Evolutionary conservation across 805 yeast genomes (phyloP).

Genomic region (Metschnikowia similis): DNA sequence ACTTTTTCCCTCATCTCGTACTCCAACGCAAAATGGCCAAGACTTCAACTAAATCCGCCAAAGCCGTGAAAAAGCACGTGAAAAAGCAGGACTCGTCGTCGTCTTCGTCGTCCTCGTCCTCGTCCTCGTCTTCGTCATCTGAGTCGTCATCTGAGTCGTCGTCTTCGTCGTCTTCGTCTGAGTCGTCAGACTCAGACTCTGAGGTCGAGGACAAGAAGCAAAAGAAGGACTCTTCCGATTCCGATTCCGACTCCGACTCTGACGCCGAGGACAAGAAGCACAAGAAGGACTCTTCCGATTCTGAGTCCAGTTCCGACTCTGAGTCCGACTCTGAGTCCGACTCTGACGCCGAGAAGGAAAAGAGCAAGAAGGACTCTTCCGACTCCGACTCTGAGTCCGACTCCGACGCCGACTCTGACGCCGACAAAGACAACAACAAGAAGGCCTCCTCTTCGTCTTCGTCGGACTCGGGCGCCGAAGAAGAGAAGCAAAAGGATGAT

Average conservation of each 20-base stretch:
- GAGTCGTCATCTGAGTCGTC: constrained; percentile 11
- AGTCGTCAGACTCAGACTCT: constrained; percentile 17
- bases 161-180: constrained; percentile 17
- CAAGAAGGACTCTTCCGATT: constrained; percentile 16
- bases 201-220: background rate
- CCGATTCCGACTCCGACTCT: constrained; percentile 18
- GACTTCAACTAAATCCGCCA: constrained; percentile 25
- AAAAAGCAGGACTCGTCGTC: constrained; percentile 4
- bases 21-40: constrained; percentile 33
- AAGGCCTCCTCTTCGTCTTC: constrained; percentile 17
- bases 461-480: constrained; percentile 13
- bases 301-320: constrained; percentile 13
- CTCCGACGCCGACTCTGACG: background rate
- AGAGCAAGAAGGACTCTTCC: constrained; percentile 14
- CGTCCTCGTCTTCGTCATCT: constrained; percentile 18
- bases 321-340: constrained; percentile 10
- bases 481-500: constrained; percentile 19
- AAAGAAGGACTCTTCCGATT: constrained; percentile 6
- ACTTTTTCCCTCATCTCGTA: constrained; percentile 3
- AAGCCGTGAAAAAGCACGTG: constrained; percentile 6
- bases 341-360: constrained; percentile 3
- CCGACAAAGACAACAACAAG: constrained; percentile 17
- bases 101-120: constrained; percentile 17
- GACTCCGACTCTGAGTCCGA: constrained; percentile 4
- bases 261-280: background rate